Base-by-base conservation (phyloP, 441 rosid species). In the Raphanus hybrid region DNA sequence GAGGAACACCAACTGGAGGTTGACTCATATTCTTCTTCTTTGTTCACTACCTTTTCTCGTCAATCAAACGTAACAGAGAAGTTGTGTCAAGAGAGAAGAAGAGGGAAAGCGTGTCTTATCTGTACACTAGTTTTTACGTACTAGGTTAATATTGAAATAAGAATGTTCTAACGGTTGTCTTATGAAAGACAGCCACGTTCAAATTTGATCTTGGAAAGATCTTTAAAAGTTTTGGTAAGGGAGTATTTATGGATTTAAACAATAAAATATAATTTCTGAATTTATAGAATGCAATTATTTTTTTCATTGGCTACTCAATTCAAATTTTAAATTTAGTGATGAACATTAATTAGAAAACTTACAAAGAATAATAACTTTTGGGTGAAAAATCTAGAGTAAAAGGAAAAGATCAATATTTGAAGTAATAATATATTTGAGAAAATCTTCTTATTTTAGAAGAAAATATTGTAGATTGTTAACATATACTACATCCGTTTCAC, bases 1-100 rank as follows among this genome's bases (percentile, higher is more conserved):
- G 61, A 57, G 61, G 61, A 57, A 57, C 61, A 57, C 61, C 61
- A 57, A 57, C 29, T 57, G 61, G 61, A 57, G 61, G 61, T 57
- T 57, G 61, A 57, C 61, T 57, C 61, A 9, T 55, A 11, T 39
- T 39, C 59, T 16, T 54, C 23, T 54, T 54, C 59, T 50, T 50
- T 0, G 58, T 52, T 52, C 58, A 52, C 58, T 54, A 54, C 59
- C 59, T 54, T 55, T 57, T 57, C 29, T 57, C 26, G 12, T 57
- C 29, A 27, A 57, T 57, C 61, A 9, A 9, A 20, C 29, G 61
- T 10, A 57, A 57, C 61, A 18, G 12, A 18, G 12, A 57, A 57
- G 27, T 57, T 18, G 61, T 57, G 29, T 8, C 12, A 26, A 50
- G 59, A 54, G 10, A 54, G 57, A 50, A 45, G 55, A 50, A 52